A percentile compares a stretch with the other conserved stretches of the same genome.
phyloP scores from a whole-genome alignment of 352 stramenopile genomes.

The Globisporangium viniferum region DNA sequence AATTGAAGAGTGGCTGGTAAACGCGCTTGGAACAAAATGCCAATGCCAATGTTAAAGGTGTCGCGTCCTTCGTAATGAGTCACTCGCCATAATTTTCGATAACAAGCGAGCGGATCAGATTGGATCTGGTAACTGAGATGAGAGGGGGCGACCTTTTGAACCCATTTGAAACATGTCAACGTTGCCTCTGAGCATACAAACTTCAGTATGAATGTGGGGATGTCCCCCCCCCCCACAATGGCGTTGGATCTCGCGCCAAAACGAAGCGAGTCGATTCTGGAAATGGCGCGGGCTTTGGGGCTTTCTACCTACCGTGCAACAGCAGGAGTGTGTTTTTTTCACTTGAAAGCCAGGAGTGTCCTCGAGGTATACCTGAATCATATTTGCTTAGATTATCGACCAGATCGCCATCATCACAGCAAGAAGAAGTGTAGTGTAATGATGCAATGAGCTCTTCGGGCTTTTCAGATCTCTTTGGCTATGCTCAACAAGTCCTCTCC shows the following conservation, averaged over 20 bases:
- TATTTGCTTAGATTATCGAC: not conserved
- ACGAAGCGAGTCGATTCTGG: not conserved
- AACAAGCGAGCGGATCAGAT: too few relatives aligned
- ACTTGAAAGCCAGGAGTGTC: not conserved
- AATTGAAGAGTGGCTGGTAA: not conserved
- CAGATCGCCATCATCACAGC: not conserved
- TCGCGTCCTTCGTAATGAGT: not conserved
- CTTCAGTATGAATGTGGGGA: not conserved
- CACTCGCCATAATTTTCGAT: not conserved
- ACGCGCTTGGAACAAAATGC: not conserved
- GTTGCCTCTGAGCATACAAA: not conserved
- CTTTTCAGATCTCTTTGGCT: not conserved
- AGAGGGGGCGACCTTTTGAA: not conserved
- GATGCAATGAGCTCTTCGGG: not conserved
- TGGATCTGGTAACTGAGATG: not conserved
- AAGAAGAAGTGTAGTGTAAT: not conserved
- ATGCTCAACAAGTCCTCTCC: not conserved
- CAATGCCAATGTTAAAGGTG: not conserved
- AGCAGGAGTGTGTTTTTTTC: too few relatives aligned
- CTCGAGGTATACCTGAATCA: not conserved
- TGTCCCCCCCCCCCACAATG: not conserved
- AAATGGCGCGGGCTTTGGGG: not conserved
- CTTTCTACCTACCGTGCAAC: not conserved
- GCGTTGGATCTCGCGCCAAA: too few relatives aligned
- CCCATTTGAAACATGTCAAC: not conserved